Percentiles rank a stretch among this genome's conserved stretches.
Conservation (phyloP, 768 basidiomycete species). For the Phylloporus sp. region DNA sequence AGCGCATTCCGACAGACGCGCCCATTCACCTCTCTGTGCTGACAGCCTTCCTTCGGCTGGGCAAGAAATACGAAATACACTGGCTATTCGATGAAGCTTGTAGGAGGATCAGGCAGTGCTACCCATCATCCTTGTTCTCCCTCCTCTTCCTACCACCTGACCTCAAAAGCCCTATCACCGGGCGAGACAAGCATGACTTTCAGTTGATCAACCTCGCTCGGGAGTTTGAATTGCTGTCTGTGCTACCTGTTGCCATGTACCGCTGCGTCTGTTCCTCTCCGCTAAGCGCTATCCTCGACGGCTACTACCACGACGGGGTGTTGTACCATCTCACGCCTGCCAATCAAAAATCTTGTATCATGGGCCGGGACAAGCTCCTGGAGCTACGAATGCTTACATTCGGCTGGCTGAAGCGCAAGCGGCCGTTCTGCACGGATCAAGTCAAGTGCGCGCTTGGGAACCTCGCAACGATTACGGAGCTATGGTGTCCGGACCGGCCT, state of each 20-base stretch:
- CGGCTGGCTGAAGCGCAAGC: slow-evolving; percentile 14
- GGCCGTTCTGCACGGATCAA: slow-evolving; percentile 17
- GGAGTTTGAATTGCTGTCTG: slow-evolving; percentile 21
- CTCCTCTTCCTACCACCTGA: slow-evolving; percentile 23
- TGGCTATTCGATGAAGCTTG: slow-evolving; percentile 23
- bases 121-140: slow-evolving; percentile 22
- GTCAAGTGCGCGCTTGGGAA: slow-evolving; percentile 20
- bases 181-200: slow-evolving; percentile 24
- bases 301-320: slow-evolving; percentile 20
- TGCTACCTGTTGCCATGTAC: slow-evolving; percentile 24
- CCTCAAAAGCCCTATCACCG: slow-evolving; percentile 17
- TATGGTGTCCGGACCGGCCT: slow-evolving; percentile 19
- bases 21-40: slow-evolving; percentile 21
- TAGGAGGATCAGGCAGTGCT: slow-evolving; percentile 19
- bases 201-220: slow-evolving; percentile 23
- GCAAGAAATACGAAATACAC: slow-evolving; percentile 23
- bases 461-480: slow-evolving; percentile 18
- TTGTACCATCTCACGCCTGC: slow-evolving; percentile 14
- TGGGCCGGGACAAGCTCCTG: slow-evolving; percentile 22
- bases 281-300: slow-evolving; percentile 20
- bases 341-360: slow-evolving; percentile 23
- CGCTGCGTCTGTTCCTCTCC: slow-evolving; percentile 18
- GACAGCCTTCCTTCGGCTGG: slow-evolving; percentile 21
- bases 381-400: slow-evolving; percentile 20
- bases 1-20: slow-evolving; percentile 16